Percentiles rank a stretch among this genome's conserved stretches.
Evolutionary conservation across 1,139 yeast genomes (phyloP).

Genomic region (Pichia sp.): DNA sequence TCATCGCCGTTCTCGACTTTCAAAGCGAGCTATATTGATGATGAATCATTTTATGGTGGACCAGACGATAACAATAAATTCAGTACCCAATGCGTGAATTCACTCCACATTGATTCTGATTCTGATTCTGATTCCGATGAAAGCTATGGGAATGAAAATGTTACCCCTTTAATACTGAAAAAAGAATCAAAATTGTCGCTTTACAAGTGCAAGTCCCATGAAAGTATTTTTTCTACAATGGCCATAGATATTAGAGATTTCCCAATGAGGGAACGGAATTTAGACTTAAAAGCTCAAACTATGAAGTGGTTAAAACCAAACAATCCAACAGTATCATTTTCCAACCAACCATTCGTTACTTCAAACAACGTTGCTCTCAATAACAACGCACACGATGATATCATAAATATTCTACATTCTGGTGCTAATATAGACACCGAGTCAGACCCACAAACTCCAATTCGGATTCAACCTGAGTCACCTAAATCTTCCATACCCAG

Average conservation of each 20-base stretch:
- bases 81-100: background rate
- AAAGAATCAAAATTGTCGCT: slow-evolving; percentile 24
- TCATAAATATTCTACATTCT: slow-evolving; percentile 15
- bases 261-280: slow-evolving; percentile 9
- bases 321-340: slow-evolving; percentile 21
- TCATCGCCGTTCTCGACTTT: slow-evolving; percentile 30
- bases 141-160: slow-evolving; percentile 24
- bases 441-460: slow-evolving; percentile 8
- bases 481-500: background rate
- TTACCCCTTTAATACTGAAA: slow-evolving; percentile 21
- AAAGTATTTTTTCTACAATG: slow-evolving; percentile 31
- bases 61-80: background rate
- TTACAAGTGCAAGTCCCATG: slow-evolving; percentile 36
- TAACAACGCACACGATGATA: slow-evolving; percentile 17
- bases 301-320: slow-evolving; percentile 31
- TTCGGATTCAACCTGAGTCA: background rate
- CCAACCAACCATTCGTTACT: slow-evolving; percentile 4
- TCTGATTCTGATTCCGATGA: slow-evolving; percentile 17
- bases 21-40: slow-evolving; percentile 23
- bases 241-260: slow-evolving; percentile 2
- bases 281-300: slow-evolving; percentile 29
- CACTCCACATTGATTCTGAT: slow-evolving; percentile 3
- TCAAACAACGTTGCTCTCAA: background rate
- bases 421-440: slow-evolving; percentile 9
- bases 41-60: background rate